These are phyloP conservation scores for Tricharina praecox DNA, from an alignment of 495 filamentous ascomycete genomes.

Conservation along the genomic window DNA sequence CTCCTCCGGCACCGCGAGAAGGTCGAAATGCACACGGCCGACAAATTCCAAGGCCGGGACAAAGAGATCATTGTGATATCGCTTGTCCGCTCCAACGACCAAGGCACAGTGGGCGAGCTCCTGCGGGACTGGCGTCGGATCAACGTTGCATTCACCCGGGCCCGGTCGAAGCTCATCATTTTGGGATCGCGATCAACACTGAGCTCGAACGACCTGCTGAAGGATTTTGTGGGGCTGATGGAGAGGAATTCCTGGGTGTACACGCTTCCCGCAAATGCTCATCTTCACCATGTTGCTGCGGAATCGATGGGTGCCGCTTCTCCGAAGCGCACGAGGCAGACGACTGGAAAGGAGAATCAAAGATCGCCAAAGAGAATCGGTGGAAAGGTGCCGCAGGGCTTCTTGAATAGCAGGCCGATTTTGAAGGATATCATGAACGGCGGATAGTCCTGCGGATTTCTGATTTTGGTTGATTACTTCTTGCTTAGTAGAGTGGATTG, in stretches of 20 bases:
- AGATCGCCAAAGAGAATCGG: slow-evolving; percentile 19
- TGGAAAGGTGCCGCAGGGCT: slow-evolving; percentile 23
- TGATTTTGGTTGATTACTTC: no score
- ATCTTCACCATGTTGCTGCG: slow-evolving; percentile 52
- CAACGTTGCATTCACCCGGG: slow-evolving; percentile 88
- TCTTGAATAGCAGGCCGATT: slow-evolving; percentile 22
- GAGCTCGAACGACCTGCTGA: slow-evolving; percentile 56
- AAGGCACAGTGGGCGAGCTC: slow-evolving; percentile 65
- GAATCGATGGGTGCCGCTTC: slow-evolving; percentile 12
- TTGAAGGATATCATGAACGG: slow-evolving; percentile 25
- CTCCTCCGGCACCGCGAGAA: slow-evolving; percentile 35
- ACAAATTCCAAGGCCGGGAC: slow-evolving; percentile 89
- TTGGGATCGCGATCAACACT: slow-evolving; percentile 67
- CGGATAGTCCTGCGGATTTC: no score
- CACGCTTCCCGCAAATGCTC: slow-evolving; percentile 44
- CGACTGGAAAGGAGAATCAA: not conserved
- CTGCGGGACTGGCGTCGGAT: slow-evolving; percentile 82
- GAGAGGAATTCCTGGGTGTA: slow-evolving; percentile 58
- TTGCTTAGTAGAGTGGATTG: no score
- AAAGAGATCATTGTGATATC: slow-evolving; percentile 78
- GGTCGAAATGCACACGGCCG: slow-evolving; percentile 89
- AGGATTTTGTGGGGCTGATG: slow-evolving; percentile 57
- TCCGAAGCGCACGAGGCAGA: slow-evolving; percentile 11
- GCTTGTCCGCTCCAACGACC: slow-evolving; percentile 72
- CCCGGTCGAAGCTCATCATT: slow-evolving; percentile 75